Base-by-base conservation (phyloP, 192 early-diverging fungal species). In the Coemansia sp. region DNA sequence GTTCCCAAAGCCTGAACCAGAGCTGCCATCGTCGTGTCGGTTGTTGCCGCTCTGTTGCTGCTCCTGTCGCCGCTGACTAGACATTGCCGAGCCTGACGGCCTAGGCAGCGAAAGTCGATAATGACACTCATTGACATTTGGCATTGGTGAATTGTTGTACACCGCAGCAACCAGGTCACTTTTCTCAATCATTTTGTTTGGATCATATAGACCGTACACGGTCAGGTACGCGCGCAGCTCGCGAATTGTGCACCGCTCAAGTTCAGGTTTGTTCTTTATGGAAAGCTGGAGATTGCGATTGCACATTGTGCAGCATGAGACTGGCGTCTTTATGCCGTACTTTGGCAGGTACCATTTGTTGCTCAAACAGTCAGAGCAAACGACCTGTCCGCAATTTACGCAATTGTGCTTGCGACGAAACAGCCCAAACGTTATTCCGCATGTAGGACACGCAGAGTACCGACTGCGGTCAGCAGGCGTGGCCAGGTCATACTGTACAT, bases 291-390 rank as follows among this genome's bases (percentile, higher is more conserved):
- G 57, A 57, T 75, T 75, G 27, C 73, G 69, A 49, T 68, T 69
- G 66, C 73, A 75, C 69, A 64, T 63, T 39, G 22, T 63, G 48
- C 73, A 81, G 58, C 72, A 75, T 13, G 52, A 14, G 9, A 64
- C 62, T 2, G 69, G 66, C 32, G 62, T 39, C 64, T 68, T 71
- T n/a, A 75, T 23, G 26, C 78, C 78, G 61, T 75, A 81, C 57
- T 81, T 81, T 57, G 78, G 73, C 57, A 81, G 55, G 59, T 75
- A 81, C 78, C 78, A 81, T 18, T 62, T 68, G 60, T 39, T 51
- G 8, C 52, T 23, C 12, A 75, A n/a, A 43, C 78, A 81, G 66
- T 75, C 73, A 5, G 73, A 47, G 53, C 78, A 81, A 12, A 75
- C 69, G 12, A 81, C 78, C 49, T 72, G 78, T 7, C 77, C 76